phyloP scores from a whole-genome alignment of 805 yeast genomes.

The Groenewaldozyma salmanticensis region DNA sequence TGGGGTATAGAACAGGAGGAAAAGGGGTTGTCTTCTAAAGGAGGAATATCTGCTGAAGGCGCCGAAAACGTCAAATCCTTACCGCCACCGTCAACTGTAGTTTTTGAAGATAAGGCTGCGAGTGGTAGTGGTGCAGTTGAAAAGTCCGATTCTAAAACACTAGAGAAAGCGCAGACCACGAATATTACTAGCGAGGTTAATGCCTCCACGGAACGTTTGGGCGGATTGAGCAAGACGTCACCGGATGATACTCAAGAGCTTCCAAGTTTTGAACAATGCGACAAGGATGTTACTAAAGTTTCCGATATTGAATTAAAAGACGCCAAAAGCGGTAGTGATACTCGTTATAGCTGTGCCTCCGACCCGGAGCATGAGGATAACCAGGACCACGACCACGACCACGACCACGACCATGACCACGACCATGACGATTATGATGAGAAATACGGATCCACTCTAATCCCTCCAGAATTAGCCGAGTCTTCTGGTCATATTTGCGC shows the following conservation, averaged over 20 bases:
- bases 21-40: conserved; percentile 13
- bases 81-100: background rate
- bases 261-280: background rate
- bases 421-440: conserved; percentile 6
- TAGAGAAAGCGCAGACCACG: background rate
- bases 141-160: background rate
- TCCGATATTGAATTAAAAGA: conserved; percentile 1
- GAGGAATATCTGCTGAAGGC: conserved; percentile 13
- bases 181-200: background rate
- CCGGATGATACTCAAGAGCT: too few relatives aligned
- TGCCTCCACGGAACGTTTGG: background rate
- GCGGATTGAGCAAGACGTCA: background rate
- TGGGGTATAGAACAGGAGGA: conserved; percentile 23
- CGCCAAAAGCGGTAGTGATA: background rate
- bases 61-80: conserved; percentile 4
- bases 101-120: conserved; percentile 1
- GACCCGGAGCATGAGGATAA: conserved; percentile 1
- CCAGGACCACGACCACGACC: background rate
- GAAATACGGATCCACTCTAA: conserved; percentile 2
- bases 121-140: too few relatives aligned
- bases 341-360: background rate
- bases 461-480: conserved; percentile 7
- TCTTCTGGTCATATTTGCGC: conserved; percentile 52
- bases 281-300: background rate
- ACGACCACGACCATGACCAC: conserved; percentile 1